Percentiles rank a stretch among this genome's conserved stretches.
These are phyloP conservation scores for Eucalyptus tenuipes DNA, from an alignment of 345 rosid genomes.

Conservation along the genomic window DNA sequence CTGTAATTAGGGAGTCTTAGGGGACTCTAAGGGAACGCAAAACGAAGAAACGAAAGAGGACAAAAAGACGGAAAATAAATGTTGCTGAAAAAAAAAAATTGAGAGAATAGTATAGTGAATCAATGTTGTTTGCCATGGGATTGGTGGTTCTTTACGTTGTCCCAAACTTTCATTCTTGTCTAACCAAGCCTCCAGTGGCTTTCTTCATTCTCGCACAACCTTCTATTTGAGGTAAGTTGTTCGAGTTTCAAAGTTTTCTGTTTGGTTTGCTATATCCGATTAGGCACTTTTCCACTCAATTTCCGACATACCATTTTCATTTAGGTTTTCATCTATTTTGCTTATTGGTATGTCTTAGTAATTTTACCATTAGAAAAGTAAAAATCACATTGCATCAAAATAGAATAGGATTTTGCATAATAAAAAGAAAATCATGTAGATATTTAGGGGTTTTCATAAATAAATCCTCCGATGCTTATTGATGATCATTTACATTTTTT, in stretches of 20 bases:
- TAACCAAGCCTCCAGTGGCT: not conserved
- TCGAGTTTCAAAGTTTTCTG: not conserved
- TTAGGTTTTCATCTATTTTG: not conserved
- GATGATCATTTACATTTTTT: not conserved
- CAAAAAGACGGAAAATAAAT: not conserved
- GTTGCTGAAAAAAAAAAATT: not conserved
- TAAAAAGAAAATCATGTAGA: not conserved
- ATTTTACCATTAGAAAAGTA: not conserved
- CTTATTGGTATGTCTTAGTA: not conserved
- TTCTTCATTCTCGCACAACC: not conserved
- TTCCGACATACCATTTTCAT: not conserved
- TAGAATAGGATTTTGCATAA: not conserved
- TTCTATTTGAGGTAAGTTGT: not conserved
- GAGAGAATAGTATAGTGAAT: not conserved
- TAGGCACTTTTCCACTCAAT: not conserved
- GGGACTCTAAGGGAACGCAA: not conserved
- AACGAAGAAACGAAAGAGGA: not conserved
- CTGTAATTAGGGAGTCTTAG: not conserved
- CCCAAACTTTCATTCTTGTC: not conserved
- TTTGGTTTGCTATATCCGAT: not conserved
- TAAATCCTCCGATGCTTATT: not conserved
- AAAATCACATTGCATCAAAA: not conserved
- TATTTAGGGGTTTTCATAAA: not conserved
- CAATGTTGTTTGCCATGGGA: not conserved
- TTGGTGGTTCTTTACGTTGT: not conserved